Base-by-base conservation (phyloP, 2,329 filamentous ascomycete species). In the Cytospora schulzeri region DNA sequence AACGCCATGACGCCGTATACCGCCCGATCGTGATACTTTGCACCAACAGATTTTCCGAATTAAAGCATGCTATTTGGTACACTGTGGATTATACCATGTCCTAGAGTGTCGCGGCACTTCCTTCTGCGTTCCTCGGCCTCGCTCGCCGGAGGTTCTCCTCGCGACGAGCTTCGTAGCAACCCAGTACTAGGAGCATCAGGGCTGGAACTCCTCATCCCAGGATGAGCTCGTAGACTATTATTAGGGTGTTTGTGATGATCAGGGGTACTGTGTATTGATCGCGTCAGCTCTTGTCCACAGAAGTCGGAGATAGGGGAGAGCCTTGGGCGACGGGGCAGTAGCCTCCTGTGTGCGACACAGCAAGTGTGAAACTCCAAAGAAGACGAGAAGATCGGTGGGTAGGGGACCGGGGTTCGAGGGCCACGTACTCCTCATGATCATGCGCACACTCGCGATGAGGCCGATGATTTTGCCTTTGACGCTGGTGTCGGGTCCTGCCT, bases 401-500 rank as follows among this genome's bases (percentile, higher is more conserved):
- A 33, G 31, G 17, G 19, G 24, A 15, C 12, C 29, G 60, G n/a
- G 45, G 8, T 48, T 41, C 51, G n/a, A 57, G n/a, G 38, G 5
- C 29, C 17, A 86, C 89, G 66, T 85, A 97, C 93, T 93, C 81
- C 94, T 87, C 92, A 96, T 96, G 62, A 98, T 81, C 64, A 92
- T 97, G 76, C 94, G 85, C 70, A 97, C 90, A 73, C 91, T 95
- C 41, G 91, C 91, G 70, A 98, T 95, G 72, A 98, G 79, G 76
- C 96, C 93, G 72, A 97, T 89, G 51, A 93, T 83, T 77, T 95
- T 95, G 59, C 89, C 89, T 78, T 95, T 94, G 72, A 96, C 84
- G 77, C 91, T 93, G 69, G 88, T 85, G 70, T 91, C 91, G 70
- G 91, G 73, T 72, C 83, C 79, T 17, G 60, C 52, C 69, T 88